Evolutionary conservation across 257 asterid species (phyloP), one percentile per base, ranked within the genome.

Genomic region (Solanum appendiculatum): DNA sequence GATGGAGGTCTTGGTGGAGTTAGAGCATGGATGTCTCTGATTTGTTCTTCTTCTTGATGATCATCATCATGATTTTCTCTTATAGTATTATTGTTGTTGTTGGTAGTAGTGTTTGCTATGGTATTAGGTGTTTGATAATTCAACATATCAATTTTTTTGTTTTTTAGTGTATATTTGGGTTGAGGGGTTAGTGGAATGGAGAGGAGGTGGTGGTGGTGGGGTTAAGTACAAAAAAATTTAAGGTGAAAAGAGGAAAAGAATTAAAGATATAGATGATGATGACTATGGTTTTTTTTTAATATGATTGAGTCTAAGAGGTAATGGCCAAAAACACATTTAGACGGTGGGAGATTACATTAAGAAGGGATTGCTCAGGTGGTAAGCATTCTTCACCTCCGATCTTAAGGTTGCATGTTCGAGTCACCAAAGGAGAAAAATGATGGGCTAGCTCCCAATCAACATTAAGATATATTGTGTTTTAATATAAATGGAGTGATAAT

Each of bases 21-120:
- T 63, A 96, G 87, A 44, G 99, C 98, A 37, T 95, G 95, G 93
- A 96, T 96, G 77, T 96, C 99, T 72, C 98, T 87, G 60, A 95
- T 85, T 29, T 87, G 48, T 64, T 91, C 92, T 4, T 89, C 91
- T n/a, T 86, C 85, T 8, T 86, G 86, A 29, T 80, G 86, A 39
- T 66, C 85, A 10, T 86, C 83, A n/a, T 80, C 85, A 40, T 69
- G 5, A 40, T 31, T 69, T 69, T 69, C 13, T 29, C 5, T 31
- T 4, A 7, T 29, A 7, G 75, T 29, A 0, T 7, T 68, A 9
- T 2, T 64, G 20, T 64, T 86, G 46, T 75, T 83, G 18, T 80
- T 88, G 25, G 68, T 75, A 73, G 63, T 86, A 6, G 36, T 23
- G 68, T 4, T 82, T 31, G 90, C 73, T 84, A 93, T 68, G 56